Conservation (phyloP, 768 basidiomycete genomes). For the Phanerochaete carnosa region DNA sequence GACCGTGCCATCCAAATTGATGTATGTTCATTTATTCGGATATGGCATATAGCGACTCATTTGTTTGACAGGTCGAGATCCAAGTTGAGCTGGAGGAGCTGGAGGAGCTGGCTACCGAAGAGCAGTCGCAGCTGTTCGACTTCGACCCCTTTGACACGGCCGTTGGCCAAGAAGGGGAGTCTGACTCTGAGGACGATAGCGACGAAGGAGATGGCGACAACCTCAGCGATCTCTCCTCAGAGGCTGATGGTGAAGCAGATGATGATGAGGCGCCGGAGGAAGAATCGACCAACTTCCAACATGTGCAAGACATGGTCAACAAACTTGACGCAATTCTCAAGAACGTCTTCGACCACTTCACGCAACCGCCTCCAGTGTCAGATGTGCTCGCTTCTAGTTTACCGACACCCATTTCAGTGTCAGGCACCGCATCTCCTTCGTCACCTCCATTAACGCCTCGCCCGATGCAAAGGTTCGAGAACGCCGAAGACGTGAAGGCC, state of each 20-base stretch:
- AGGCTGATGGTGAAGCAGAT: slow-evolving; percentile 50
- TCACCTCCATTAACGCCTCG: slow-evolving; percentile 18
- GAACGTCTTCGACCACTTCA: slow-evolving; percentile 83
- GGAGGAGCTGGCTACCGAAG: slow-evolving; percentile 59
- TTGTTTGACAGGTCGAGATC: slow-evolving; percentile 74
- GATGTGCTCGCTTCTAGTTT: slow-evolving; percentile 18
- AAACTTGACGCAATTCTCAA: slow-evolving; percentile 90
- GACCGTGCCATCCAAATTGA: slow-evolving; percentile 97
- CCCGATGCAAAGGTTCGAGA: slow-evolving; percentile 9
- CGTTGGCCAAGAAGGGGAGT: slow-evolving; percentile 70
- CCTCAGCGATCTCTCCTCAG: slow-evolving; percentile 77
- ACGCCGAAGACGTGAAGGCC: slow-evolving; percentile 32
- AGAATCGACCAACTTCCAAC: slow-evolving; percentile 54
- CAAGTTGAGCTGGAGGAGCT: slow-evolving; percentile 94
- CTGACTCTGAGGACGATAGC: slow-evolving; percentile 47
- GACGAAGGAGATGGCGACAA: slow-evolving; percentile 47
- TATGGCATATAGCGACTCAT: neutral
- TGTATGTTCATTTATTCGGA: slow-evolving; percentile 43
- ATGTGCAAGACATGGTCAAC: slow-evolving; percentile 82
- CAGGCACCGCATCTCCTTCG: slow-evolving; percentile 17
- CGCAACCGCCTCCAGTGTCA: slow-evolving; percentile 21
- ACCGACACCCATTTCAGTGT: slow-evolving; percentile 27
- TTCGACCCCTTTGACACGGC: slow-evolving; percentile 85
- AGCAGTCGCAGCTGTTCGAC: slow-evolving; percentile 61
- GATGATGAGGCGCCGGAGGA: slow-evolving; percentile 31